Evolutionary conservation across 129 eudicot species (phyloP).

Genomic region (Arctium minus): DNA sequence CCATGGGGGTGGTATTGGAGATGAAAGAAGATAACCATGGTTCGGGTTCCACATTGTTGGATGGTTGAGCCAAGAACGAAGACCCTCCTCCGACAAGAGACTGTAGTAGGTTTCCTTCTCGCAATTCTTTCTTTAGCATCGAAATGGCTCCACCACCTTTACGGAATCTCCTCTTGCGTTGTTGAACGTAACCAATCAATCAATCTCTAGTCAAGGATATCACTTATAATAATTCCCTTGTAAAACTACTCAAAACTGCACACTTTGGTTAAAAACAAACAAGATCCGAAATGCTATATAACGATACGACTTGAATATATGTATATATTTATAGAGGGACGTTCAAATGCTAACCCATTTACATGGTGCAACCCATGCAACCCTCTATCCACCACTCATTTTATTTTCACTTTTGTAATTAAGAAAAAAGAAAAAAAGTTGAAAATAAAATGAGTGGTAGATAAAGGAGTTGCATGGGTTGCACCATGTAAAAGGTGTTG

Average conservation of each 20-base stretch:
- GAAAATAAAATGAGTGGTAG: too few species aligned
- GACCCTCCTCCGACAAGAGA: slow-evolving; percentile 69
- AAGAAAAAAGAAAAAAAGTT: too few species aligned
- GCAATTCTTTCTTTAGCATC: slow-evolving; percentile 59
- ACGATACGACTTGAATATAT: not conserved
- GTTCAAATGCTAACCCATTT: too few species aligned
- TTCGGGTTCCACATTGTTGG: slow-evolving; percentile 57
- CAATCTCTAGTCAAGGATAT: slow-evolving; percentile 46
- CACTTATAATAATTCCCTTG: not conserved
- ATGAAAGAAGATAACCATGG: slow-evolving; percentile 73
- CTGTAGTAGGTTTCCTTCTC: slow-evolving; percentile 69
- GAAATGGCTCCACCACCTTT: slow-evolving; percentile 50
- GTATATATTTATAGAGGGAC: too few species aligned
- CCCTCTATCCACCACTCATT: too few species aligned
- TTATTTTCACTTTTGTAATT: too few species aligned
- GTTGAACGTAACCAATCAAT: slow-evolving; percentile 47
- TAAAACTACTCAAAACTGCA: not conserved
- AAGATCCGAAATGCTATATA: not conserved
- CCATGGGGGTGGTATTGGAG: slow-evolving; percentile 31
- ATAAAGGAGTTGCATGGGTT: too few species aligned
- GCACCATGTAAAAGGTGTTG: too few species aligned
- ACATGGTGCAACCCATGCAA: too few species aligned
- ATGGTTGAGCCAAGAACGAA: slow-evolving; percentile 27
- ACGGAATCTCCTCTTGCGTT: slow-evolving; percentile 77
- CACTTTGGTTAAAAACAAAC: not conserved